Percentiles rank a stretch among this genome's conserved stretches.
Evolutionary conservation across 192 early-diverging fungal species (phyloP).

Genomic region (Obelidium mucronatum): DNA sequence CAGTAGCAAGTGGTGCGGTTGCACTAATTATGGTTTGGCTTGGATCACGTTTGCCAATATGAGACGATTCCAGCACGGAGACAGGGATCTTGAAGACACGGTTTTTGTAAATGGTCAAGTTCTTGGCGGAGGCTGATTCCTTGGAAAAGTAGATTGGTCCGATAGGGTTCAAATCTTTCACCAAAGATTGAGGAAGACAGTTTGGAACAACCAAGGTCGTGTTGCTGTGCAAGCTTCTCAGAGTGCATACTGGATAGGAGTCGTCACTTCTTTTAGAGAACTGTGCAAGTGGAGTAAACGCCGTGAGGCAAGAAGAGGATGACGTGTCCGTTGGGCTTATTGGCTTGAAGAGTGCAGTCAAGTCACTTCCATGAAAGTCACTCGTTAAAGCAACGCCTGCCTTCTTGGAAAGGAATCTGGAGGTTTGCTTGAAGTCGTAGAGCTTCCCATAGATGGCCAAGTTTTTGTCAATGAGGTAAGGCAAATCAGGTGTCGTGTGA

Average conservation of each 20-base stretch:
- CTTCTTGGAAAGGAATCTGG: conserved; percentile 15
- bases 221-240: not conserved
- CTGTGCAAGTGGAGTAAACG: conserved; percentile 22
- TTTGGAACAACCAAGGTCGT: not conserved
- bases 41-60: too few relatives aligned
- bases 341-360: conserved; percentile 47
- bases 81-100: too few relatives aligned
- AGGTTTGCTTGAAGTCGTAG: conserved; percentile 47
- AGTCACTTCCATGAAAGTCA: conserved; percentile 46
- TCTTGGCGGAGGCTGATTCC: not conserved
- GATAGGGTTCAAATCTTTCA: not conserved
- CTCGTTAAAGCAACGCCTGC: conserved; percentile 25
- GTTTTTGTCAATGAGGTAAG: conserved; percentile 42
- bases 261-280: not conserved
- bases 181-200: not conserved
- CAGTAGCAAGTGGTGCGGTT: too few relatives aligned
- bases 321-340: too few relatives aligned
- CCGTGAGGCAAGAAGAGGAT: too few relatives aligned
- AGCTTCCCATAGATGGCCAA: conserved; percentile 39
- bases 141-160: not conserved
- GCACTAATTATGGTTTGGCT: too few relatives aligned
- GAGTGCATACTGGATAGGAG: not conserved
- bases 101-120: too few relatives aligned
- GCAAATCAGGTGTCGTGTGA: conserved; percentile 40
- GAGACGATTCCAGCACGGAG: too few relatives aligned